Evolutionary conservation across 208 protist species (phyloP).

Genomic region (Phytomonas serpens): DNA sequence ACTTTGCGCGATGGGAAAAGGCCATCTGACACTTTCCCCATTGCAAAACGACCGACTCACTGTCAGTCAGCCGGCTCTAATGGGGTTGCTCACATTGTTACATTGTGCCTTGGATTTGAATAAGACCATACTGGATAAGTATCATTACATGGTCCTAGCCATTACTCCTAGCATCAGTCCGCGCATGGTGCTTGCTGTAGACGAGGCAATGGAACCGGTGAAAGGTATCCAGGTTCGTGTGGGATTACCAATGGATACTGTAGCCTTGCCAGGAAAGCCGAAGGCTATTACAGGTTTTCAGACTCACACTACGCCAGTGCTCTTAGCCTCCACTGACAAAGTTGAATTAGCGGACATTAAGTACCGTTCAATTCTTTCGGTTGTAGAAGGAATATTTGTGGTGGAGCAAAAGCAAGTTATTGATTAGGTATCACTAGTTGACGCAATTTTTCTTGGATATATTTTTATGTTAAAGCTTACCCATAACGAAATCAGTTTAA

Average conservation of each 20-base stretch:
- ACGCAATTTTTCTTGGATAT: constrained; percentile 7
- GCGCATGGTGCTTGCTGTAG: constrained; percentile 96
- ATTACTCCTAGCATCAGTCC: constrained; percentile 92
- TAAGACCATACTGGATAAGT: constrained; percentile 89
- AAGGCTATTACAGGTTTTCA: constrained; percentile 99
- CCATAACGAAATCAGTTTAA: neutral
- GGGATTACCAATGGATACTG: constrained; percentile 92
- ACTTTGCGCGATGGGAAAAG: constrained; percentile 98
- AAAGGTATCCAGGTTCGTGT: constrained; percentile 89
- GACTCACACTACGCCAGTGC: constrained; percentile 98
- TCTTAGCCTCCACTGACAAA: constrained; percentile 94
- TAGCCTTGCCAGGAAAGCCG: constrained; percentile 96
- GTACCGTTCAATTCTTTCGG: constrained; percentile 60
- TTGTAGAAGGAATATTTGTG: constrained; percentile 85
- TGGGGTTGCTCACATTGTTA: constrained; percentile 90
- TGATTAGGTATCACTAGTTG: neutral
- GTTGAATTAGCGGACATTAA: constrained; percentile 96
- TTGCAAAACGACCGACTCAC: constrained; percentile 91
- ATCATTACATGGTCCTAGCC: constrained; percentile 96
- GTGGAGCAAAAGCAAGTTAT: constrained; percentile 55
- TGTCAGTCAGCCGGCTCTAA: constrained; percentile 79
- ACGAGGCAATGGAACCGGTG: constrained; percentile 92
- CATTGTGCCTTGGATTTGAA: constrained; percentile 91
- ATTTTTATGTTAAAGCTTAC: neutral
- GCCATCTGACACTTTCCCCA: constrained; percentile 95